These are phyloP conservation scores for Fagus crenata DNA, from an alignment of 306 rosid species.

Conservation along the genomic window DNA sequence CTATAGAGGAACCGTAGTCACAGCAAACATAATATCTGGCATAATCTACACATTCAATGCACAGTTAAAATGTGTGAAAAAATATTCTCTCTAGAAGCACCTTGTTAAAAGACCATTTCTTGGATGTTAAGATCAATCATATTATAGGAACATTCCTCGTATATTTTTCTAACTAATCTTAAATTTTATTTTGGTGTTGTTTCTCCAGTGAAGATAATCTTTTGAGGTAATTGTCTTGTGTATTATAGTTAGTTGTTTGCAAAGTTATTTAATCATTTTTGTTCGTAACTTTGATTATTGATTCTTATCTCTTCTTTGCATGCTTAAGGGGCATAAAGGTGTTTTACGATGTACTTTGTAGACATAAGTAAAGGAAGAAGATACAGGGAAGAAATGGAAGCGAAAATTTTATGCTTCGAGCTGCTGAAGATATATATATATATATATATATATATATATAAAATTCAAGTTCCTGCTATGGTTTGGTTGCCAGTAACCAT, in stretches of 20 bases:
- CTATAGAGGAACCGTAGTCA: conserved; percentile 38
- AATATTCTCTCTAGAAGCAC: conserved; percentile 12
- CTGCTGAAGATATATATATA: too few species aligned
- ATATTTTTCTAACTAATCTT: neutral
- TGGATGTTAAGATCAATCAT: neutral
- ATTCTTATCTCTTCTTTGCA: too few species aligned
- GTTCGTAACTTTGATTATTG: too few species aligned
- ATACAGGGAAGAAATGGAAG: neutral
- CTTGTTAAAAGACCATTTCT: neutral
- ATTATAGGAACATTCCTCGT: neutral
- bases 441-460: neutral
- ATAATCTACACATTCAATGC: conserved; percentile 38
- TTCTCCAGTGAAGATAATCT: too few species aligned
- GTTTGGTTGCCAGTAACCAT: neutral
- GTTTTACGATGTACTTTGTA: neutral
- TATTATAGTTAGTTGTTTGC: neutral
- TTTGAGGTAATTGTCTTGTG: neutral
- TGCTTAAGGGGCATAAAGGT: too few species aligned
- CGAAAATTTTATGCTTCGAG: too few species aligned
- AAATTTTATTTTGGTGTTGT: neutral
- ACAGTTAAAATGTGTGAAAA: conserved; percentile 37
- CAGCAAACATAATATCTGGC: conserved; percentile 34
- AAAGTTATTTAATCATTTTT: neutral
- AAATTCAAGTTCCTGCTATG: neutral
- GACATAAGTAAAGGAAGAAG: neutral